Evolutionary conservation across 805 yeast species (phyloP).

Genomic region (Barnettozyma sp.): DNA sequence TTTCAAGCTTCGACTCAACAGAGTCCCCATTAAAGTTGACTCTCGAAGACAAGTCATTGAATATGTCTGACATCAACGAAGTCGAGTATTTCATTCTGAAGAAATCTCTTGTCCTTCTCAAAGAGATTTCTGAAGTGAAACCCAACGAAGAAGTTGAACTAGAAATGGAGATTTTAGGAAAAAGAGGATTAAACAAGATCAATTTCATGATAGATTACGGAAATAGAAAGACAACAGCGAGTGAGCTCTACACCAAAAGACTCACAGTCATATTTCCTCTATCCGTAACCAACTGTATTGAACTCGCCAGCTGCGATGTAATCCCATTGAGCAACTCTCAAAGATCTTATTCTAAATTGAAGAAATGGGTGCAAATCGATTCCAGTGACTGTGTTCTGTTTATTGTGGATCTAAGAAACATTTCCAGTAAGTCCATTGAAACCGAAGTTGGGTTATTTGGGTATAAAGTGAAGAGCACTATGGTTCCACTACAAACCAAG

Average conservation of each 20-base stretch:
- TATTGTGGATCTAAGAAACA: slow-evolving; percentile 71
- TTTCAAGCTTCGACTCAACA: slow-evolving; percentile 68
- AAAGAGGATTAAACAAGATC: slow-evolving; percentile 64
- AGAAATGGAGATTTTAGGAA: slow-evolving; percentile 58
- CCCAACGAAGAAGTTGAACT: slow-evolving; percentile 38
- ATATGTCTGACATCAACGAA: slow-evolving; percentile 64
- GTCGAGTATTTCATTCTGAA: slow-evolving; percentile 61
- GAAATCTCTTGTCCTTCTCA: slow-evolving; percentile 45
- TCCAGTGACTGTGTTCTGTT: slow-evolving; percentile 51
- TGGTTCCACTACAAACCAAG: slow-evolving; percentile 40
- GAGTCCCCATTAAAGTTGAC: slow-evolving; percentile 55
- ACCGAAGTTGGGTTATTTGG: slow-evolving; percentile 31
- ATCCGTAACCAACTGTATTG: slow-evolving; percentile 67
- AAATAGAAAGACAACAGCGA: slow-evolving; percentile 27
- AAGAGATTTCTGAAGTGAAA: slow-evolving; percentile 20
- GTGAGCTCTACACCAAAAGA: slow-evolving; percentile 41
- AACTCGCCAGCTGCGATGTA: slow-evolving; percentile 68
- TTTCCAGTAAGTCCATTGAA: slow-evolving; percentile 58
- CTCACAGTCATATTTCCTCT: slow-evolving; percentile 62
- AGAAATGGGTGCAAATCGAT: slow-evolving; percentile 4
- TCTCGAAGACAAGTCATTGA: slow-evolving; percentile 39
- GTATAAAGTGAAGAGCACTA: slow-evolving; percentile 18
- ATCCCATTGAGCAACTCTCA: slow-evolving; percentile 39
- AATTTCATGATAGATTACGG: slow-evolving; percentile 62
- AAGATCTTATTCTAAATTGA: slow-evolving; percentile 1